Conservation (phyloP, 2,329 filamentous ascomycete genomes). For the Pseudopithomyces chartarum region DNA sequence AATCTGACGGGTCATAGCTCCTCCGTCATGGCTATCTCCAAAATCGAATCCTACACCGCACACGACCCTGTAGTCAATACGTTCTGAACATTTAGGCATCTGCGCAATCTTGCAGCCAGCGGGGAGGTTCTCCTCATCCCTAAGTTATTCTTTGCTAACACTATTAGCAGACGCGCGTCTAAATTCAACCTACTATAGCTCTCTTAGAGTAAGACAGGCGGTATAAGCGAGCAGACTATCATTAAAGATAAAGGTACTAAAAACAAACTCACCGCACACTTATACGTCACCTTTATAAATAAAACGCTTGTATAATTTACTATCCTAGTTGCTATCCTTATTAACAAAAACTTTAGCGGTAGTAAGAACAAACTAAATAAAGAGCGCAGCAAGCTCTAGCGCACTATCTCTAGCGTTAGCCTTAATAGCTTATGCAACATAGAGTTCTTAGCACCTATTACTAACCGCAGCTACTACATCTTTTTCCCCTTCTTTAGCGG, state of each 20-base stretch:
- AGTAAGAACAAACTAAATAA: conserved; percentile 42
- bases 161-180: conserved; percentile 67
- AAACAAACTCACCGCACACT: conserved; percentile 63
- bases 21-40: conserved; percentile 91
- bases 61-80: conserved; percentile 86
- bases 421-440: conserved; percentile 64
- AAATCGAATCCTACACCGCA: conserved; percentile 69
- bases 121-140: conserved; percentile 82
- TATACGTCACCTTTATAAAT: conserved; percentile 75
- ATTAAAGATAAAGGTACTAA: conserved; percentile 54
- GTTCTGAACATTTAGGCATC: conserved; percentile 84
- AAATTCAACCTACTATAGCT: conserved; percentile 73
- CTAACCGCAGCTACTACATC: conserved; percentile 77
- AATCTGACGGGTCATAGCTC: conserved; percentile 92
- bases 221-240: conserved; percentile 68
- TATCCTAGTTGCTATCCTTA: conserved; percentile 76
- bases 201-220: conserved; percentile 86
- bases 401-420: conserved; percentile 38
- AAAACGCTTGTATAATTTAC: conserved; percentile 66
- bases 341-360: conserved; percentile 72
- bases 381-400: conserved; percentile 26
- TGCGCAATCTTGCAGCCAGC: conserved; percentile 81
- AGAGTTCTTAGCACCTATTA: conserved; percentile 59
- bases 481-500: conserved; percentile 89
- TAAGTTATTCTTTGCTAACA: conserved; percentile 77